Conservation (phyloP, 371 early-diverging fungal genomes). For the Smittium mucronatum region DNA sequence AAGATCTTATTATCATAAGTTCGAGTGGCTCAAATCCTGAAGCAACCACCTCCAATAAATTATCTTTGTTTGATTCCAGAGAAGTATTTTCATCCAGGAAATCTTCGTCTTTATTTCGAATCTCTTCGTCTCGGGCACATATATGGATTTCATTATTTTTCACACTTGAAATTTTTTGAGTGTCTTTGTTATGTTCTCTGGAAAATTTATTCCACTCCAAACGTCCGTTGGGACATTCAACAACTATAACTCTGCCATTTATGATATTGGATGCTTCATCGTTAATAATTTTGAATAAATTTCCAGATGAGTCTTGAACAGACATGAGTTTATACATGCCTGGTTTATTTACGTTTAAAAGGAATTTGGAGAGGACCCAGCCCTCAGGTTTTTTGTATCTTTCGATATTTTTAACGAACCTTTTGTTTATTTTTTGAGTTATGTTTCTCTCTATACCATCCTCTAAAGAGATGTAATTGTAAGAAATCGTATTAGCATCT, state of each 20-base stretch:
- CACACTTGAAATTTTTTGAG: constrained; percentile 21
- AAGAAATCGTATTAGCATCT: constrained; percentile 21
- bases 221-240: constrained; percentile 25
- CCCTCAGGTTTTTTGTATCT: constrained; percentile 21
- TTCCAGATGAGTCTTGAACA: constrained; percentile 24
- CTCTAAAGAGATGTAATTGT: constrained; percentile 24
- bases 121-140: constrained; percentile 20
- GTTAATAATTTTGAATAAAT: constrained; percentile 21
- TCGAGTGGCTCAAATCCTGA: constrained; percentile 31
- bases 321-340: constrained; percentile 28
- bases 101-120: not conserved
- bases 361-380: constrained; percentile 27
- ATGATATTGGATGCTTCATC: not conserved
- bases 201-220: constrained; percentile 19
- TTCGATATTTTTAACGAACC: constrained; percentile 16
- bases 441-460: constrained; percentile 21
- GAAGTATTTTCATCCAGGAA: not conserved
- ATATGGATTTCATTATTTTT: constrained; percentile 20
- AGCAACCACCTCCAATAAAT: constrained; percentile 22
- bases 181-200: not conserved
- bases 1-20: constrained; percentile 24
- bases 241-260: constrained; percentile 26
- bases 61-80: not conserved
- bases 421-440: constrained; percentile 17
- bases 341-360: constrained; percentile 19